These are phyloP conservation scores for Aeminium ludgeri DNA, from an alignment of 495 filamentous ascomycete species.

Conservation along the genomic window DNA sequence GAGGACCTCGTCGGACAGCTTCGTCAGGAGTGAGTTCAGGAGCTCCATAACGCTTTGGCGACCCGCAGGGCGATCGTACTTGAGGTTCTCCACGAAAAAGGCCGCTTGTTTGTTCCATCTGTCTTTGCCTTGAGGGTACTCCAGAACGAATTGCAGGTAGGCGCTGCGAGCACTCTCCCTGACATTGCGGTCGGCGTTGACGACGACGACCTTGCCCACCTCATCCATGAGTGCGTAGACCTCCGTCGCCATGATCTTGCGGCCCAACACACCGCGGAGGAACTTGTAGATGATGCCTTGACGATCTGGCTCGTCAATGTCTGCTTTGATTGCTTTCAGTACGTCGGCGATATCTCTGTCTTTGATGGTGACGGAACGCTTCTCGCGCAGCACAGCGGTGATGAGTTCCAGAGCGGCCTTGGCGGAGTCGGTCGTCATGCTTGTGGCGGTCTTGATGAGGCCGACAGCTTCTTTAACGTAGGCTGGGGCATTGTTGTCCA, in stretches of 20 bases:
- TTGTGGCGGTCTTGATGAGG: conserved; percentile 56
- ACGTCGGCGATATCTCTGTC: conserved; percentile 72
- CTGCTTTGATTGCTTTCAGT: conserved; percentile 66
- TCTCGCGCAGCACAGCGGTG: conserved; percentile 67
- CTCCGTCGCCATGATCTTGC: conserved; percentile 68
- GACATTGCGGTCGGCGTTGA: conserved; percentile 71
- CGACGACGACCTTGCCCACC: conserved; percentile 87
- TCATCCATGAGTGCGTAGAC: conserved; percentile 84
- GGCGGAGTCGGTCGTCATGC: conserved; percentile 60
- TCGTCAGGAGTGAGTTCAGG: conserved; percentile 64
- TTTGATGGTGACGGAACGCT: conserved; percentile 53
- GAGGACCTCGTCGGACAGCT: conserved; percentile 59
- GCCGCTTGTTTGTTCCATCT: conserved; percentile 74
- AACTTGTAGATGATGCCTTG: conserved; percentile 91
- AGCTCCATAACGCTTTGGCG: conserved; percentile 83
- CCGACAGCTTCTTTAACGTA: conserved; percentile 74
- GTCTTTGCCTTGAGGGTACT: conserved; percentile 82
- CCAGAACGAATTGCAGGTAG: conserved; percentile 84
- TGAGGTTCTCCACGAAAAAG: conserved; percentile 78
- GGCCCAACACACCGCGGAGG: conserved; percentile 62
- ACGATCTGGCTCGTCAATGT: conserved; percentile 79
- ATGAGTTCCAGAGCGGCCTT: conserved; percentile 80
- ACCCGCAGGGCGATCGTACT: conserved; percentile 75
- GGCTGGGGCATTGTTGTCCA: conserved; percentile 50
- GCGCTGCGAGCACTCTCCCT: conserved; percentile 73